A percentile compares a stretch with the other conserved stretches of the same genome.
Conservation (phyloP, 1,284 basidiomycete genomes). For the Ustilago bromivora region DNA sequence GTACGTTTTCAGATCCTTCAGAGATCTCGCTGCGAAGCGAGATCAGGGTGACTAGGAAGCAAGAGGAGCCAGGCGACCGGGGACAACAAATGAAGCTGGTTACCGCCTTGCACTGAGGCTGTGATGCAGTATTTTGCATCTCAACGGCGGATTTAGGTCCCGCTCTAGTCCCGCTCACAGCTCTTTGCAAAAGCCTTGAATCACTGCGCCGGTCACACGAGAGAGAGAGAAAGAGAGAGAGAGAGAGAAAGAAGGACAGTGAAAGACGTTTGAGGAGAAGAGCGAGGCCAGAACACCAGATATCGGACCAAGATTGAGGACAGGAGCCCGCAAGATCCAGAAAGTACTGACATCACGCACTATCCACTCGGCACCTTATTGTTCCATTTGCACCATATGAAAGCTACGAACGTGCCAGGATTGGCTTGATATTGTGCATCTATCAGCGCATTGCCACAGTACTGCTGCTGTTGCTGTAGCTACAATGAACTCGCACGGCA, state of each 20-base stretch:
- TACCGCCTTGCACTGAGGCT: slow-evolving; percentile 15
- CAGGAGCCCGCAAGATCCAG: not conserved
- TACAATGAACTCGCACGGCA: not conserved
- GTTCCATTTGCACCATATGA: not conserved
- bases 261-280: not conserved
- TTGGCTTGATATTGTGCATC: not conserved
- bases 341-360: not conserved
- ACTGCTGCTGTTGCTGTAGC: not conserved
- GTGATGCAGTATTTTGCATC: not conserved
- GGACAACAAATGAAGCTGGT: slow-evolving; percentile 24
- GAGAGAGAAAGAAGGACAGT: not conserved
- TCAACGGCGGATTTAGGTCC: slow-evolving; percentile 7
- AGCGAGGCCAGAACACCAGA: not conserved
- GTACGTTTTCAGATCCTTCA: slow-evolving; percentile 12
- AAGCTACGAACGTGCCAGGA: not conserved
- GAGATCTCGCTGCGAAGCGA: not conserved
- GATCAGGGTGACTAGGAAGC: not conserved
- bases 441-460: slow-evolving; percentile 1
- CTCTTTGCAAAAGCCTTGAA: not conserved
- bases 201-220: not conserved
- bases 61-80: not conserved
- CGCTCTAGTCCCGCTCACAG: not conserved
- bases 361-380: not conserved
- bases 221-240: not conserved
- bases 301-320: not conserved